Evolutionary conservation across 371 early-diverging fungal genomes (phyloP), one percentile per base, ranked within the genome.

Genomic region (Actinomortierella wolfii): DNA sequence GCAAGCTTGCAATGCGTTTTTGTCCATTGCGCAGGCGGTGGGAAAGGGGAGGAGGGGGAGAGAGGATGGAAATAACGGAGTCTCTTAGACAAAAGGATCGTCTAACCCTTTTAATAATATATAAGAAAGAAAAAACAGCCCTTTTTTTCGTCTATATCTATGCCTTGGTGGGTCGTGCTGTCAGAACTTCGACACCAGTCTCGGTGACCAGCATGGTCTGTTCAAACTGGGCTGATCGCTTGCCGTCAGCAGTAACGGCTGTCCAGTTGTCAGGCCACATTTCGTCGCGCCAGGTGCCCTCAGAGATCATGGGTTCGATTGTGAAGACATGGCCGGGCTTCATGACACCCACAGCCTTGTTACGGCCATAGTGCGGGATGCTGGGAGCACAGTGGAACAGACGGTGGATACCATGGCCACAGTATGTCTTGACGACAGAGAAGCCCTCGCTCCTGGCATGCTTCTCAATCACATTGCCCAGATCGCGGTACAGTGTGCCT

Each of bases 141-240:
- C 11, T 34, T 34, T 34, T 34, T 34, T 34, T 34, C 11, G 4
- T 11, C 11, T 34, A 34, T 34, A 6, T 11, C 11, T 34, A 34
- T 34, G 34, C 34, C 34, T 34, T 34, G 25, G 25, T 34, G 11
- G 34, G 34, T 34, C 59, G 59, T 1, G 62, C 62, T 3, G 97
- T 94, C 59, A 99, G 82, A 57, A 99, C 83, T 76, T 97, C 98
- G 40, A 91, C 91, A 24, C 98, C 97, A 44, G 83, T 86, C 74
- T 97, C 92, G 5, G 96, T 98, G 15, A 99, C 91, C 29, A 97
- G 82, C 55, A 99, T 76, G 11, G 97, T 96, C 74, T 99, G 96
- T 70, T 99, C 99, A 82, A 99, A 99, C 83, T 99, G 99, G 0
- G 99, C 98, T 21, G 95, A 94, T 43, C 96, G 85, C 76, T 95